A percentile compares a stretch with the other conserved stretches of the same genome.
phyloP scores from a whole-genome alignment of 371 early-diverging fungal genomes.

The Mortierella sp. region DNA sequence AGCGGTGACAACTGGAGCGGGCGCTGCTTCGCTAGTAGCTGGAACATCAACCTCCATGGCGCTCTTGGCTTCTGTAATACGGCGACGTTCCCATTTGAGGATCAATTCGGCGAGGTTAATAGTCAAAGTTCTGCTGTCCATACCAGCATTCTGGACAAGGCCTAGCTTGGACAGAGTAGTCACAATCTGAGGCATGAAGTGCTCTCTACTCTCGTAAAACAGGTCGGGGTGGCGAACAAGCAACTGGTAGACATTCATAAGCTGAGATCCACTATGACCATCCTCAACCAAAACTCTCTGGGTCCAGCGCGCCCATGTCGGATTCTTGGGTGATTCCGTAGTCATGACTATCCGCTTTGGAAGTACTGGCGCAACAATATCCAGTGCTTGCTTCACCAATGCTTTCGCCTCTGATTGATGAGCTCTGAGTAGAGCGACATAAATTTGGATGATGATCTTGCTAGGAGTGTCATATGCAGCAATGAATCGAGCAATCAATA shows the following conservation, averaged over 20 bases:
- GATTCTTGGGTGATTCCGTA: constrained; percentile 64
- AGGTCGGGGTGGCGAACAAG: constrained; percentile 90
- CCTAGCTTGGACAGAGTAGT: constrained; percentile 89
- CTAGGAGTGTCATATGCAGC: constrained; percentile 93
- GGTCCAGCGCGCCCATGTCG: constrained; percentile 91
- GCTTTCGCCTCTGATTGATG: constrained; percentile 87
- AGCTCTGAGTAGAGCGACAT: constrained; percentile 88
- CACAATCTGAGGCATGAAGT: constrained; percentile 92
- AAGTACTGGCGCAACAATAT: constrained; percentile 91
- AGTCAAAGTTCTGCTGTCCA: constrained; percentile 89
- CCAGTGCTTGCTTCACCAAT: constrained; percentile 94
- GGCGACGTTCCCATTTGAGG: constrained; percentile 87
- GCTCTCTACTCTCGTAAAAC: constrained; percentile 89
- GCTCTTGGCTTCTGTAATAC: constrained; percentile 58
- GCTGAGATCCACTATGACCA: constrained; percentile 87
- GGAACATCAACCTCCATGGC: constrained; percentile 51
- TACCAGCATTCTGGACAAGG: constrained; percentile 84
- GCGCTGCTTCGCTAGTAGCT: constrained; percentile 16
- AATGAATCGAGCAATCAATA: constrained; percentile 91
- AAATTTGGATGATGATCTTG: constrained; percentile 93
- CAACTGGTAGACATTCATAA: constrained; percentile 91
- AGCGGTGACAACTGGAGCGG: constrained; percentile 9
- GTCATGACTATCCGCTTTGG: constrained; percentile 80
- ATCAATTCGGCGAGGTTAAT: constrained; percentile 93
- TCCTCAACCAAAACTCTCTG: constrained; percentile 93